These are phyloP conservation scores for Kwoniella dejecticola DNA, from an alignment of 768 basidiomycete species.

Conservation along the genomic window DNA sequence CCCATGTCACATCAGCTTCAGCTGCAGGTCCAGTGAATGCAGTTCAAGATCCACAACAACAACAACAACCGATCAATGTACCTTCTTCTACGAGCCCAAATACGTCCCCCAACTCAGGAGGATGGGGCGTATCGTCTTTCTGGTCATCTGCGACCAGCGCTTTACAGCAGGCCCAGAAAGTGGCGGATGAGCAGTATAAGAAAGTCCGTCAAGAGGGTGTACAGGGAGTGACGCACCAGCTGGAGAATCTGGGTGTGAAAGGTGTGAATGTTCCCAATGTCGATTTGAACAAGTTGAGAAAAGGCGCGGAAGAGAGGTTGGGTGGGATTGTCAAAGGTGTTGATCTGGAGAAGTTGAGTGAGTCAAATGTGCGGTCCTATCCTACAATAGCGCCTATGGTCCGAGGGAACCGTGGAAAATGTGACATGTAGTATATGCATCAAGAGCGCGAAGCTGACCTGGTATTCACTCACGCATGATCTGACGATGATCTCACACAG, in stretches of 20 bases:
- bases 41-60: slow-evolving; percentile 6
- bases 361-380: too few species aligned
- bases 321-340: slow-evolving; percentile 68
- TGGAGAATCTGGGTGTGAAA: slow-evolving; percentile 38
- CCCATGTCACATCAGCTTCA: slow-evolving; percentile 26
- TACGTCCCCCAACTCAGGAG: slow-evolving; percentile 55
- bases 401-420: too few species aligned
- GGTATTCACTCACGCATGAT: neutral
- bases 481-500: too few species aligned
- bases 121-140: slow-evolving; percentile 74
- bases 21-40: too few species aligned
- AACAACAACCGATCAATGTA: slow-evolving; percentile 26
- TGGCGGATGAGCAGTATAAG: slow-evolving; percentile 92
- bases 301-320: slow-evolving; percentile 46
- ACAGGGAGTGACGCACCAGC: slow-evolving; percentile 25
- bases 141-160: slow-evolving; percentile 85
- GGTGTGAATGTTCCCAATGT: slow-evolving; percentile 65
- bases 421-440: too few species aligned
- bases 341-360: slow-evolving; percentile 87
- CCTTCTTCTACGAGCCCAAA: slow-evolving; percentile 37
- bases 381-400: too few species aligned
- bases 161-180: slow-evolving; percentile 80
- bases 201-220: slow-evolving; percentile 63
- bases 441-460: too few species aligned
- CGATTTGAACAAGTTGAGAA: slow-evolving; percentile 56